A percentile compares a stretch with the other conserved stretches of the same genome.
phyloP scores from a whole-genome alignment of 208 protist species.

The Trypanosoma mega region DNA sequence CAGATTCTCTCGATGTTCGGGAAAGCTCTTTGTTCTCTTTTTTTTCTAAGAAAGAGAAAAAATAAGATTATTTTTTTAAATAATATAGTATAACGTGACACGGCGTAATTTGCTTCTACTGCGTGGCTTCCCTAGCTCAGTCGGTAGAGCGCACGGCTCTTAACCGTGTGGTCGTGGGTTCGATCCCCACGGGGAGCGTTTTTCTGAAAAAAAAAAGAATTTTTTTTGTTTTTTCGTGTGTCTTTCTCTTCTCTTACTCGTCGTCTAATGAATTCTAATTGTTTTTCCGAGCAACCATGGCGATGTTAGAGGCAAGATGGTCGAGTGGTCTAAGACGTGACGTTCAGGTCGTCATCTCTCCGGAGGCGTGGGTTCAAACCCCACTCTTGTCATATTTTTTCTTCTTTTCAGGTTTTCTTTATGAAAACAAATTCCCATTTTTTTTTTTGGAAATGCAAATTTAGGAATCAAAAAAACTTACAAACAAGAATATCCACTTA shows the following conservation, averaged over 20 bases:
- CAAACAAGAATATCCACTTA: background rate
- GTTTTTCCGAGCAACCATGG: no score
- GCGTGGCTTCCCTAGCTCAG: no score
- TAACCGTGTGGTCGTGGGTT: slow-evolving; percentile 98
- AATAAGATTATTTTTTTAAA: no score
- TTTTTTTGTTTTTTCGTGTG: no score
- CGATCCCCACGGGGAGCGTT: slow-evolving; percentile 93
- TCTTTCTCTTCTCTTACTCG: no score
- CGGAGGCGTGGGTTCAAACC: background rate
- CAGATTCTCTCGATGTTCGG: no score
- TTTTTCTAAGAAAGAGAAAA: no score
- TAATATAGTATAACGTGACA: no score
- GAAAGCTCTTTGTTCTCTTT: no score
- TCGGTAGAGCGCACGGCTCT: slow-evolving; percentile 97
- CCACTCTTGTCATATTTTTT: background rate
- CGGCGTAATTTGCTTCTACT: no score
- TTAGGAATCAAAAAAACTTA: background rate
- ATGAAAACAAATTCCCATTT: background rate
- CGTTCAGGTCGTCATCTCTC: slow-evolving; percentile 1
- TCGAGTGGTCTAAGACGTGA: slow-evolving; percentile 1
- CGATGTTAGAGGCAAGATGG: slow-evolving; percentile 1
- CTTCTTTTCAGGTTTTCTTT: background rate
- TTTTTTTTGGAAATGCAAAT: background rate
- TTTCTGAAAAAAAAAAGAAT: no score
- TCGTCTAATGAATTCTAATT: no score